Evolutionary conservation across 169 alveolate genomes (phyloP), one percentile per base, ranked within the genome.

Genomic region (Cryptosporidium sp.): DNA sequence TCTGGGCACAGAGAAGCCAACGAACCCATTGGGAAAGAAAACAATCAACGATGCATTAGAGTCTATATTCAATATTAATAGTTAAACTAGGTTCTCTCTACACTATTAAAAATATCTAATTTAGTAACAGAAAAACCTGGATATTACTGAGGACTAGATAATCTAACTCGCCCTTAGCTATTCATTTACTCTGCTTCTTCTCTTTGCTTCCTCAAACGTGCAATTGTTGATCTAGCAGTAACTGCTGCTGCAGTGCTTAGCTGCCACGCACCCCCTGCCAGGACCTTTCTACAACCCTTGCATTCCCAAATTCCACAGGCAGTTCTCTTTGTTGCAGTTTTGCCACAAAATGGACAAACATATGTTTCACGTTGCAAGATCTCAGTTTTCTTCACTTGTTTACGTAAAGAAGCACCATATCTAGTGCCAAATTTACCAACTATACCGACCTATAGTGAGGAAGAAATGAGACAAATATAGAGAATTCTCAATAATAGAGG

Each of bases 211-310:
- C 94, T 93, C 39, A 94, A 86, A 84, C 97, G 92, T 31, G 84
- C 70, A 75, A 94, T 92, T 61, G 95, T 96, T 14, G 97, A 95
- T 93, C 97, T 96, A 37, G 98, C 98, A 23, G 99, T 95, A 39
- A 96, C 93, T 29, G 99, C 99, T 10, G 99, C 97, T 43, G 99
- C 96, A 80, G 99, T 98, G 70, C 97, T 94, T 74, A 97, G 93
- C 61, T 95, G 94, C 99, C 99, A 98, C 45, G 99, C 99, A 26
- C 99, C 99, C 29, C 99, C 99, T 41, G 99, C 99, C 52, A 97
- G 94, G 69, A 93, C 91, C 95, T 96, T 97, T 86, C 95, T 95
- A 93, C 99, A 97, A 59, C 96, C 96, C 84, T 96, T 96, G 95
- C 99, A 97, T 68, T 96, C 95, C 99, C 99, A 98, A 93, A 98